Percentiles rank a stretch among this genome's conserved stretches.
Conservation (phyloP, 1,284 basidiomycete genomes). For the Naganishia sp. region DNA sequence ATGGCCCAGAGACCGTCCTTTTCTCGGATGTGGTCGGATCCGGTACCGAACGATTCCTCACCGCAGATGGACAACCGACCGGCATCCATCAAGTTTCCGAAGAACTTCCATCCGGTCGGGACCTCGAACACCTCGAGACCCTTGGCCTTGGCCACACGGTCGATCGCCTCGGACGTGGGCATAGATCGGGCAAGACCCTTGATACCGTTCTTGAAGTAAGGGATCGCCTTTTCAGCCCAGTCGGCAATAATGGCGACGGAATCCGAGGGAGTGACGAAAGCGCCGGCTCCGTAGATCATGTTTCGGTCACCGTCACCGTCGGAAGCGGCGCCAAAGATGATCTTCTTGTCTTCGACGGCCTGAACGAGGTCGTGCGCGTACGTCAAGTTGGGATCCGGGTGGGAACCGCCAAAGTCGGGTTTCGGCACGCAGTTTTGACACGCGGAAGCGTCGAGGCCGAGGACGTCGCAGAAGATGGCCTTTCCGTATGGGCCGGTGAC, state of each 20-base stretch:
- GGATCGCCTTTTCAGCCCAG: constrained; percentile 88
- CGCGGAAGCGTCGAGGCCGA: constrained; percentile 76
- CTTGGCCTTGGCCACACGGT: constrained; percentile 92
- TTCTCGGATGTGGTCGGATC: constrained; percentile 98
- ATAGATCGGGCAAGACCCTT: constrained; percentile 95
- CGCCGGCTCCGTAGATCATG: constrained; percentile 99
- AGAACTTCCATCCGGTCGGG: constrained; percentile 99
- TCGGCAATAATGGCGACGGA: constrained; percentile 98
- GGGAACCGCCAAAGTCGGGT: constrained; percentile 94
- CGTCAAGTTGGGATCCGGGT: constrained; percentile 97
- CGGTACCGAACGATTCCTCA: constrained; percentile 99
- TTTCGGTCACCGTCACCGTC: constrained; percentile 98
- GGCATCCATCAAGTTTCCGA: constrained; percentile 99
- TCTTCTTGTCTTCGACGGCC: constrained; percentile 80
- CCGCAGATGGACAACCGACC: constrained; percentile 96
- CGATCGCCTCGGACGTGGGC: constrained; percentile 96
- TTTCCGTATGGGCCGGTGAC: constrained; percentile 96
- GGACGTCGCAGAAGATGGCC: constrained; percentile 80
- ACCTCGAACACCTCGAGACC: constrained; percentile 94
- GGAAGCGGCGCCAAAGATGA: constrained; percentile 92
- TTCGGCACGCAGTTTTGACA: constrained; percentile 89
- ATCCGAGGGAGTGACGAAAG: constrained; percentile 96
- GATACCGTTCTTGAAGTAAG: constrained; percentile 90
- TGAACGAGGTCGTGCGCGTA: constrained; percentile 95
- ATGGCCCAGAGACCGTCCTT: constrained; percentile 99